These are phyloP conservation scores for Solanum ossicruentum DNA, from an alignment of 257 asterid species.

Conservation along the genomic window DNA sequence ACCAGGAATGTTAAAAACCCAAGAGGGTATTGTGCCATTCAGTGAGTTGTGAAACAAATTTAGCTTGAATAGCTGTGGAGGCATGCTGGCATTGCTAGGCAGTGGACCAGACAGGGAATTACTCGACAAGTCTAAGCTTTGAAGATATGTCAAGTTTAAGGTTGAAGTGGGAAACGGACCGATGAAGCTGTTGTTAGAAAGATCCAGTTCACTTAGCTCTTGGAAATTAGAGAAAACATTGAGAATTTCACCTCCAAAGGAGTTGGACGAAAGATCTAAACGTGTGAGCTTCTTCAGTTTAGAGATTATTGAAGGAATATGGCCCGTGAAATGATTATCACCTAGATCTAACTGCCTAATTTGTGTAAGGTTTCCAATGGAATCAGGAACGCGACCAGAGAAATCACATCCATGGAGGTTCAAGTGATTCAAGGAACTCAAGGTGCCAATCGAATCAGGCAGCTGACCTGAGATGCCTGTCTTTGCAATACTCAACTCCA, in stretches of 20 bases:
- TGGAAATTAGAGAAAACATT: not conserved
- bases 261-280: not conserved
- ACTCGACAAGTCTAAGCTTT: not conserved
- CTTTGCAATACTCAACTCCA: fast-evolving
- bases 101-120: not conserved
- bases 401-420: fast-evolving
- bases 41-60: not conserved
- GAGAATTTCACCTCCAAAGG: not conserved
- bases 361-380: not conserved
- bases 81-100: not conserved
- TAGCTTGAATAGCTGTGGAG: not conserved
- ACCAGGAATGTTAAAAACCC: not conserved
- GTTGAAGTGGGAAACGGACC: not conserved
- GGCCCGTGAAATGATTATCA: not conserved
- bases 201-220: not conserved
- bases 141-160: not conserved
- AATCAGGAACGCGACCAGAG: not conserved
- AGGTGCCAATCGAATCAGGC: not conserved
- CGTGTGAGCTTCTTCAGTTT: not conserved
- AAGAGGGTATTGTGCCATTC: not conserved
- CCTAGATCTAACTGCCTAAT: not conserved
- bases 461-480: not conserved
- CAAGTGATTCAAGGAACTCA: not conserved
- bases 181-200: not conserved
- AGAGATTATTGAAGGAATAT: not conserved